Conservation (phyloP, 495 filamentous ascomycete species). For the Penicilliopsis zonata region DNA sequence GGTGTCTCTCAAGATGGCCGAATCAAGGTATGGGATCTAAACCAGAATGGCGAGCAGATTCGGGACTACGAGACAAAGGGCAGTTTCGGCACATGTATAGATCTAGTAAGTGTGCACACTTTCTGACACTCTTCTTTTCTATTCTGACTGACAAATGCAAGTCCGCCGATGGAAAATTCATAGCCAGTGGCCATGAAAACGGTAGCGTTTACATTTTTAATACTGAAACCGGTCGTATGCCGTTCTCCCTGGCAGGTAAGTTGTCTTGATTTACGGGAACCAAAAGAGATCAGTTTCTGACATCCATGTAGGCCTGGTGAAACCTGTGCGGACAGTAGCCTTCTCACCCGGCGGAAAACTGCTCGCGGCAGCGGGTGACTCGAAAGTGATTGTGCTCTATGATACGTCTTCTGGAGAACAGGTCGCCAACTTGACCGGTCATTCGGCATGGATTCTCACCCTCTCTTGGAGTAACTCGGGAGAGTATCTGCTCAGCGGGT, state of each 20-base stretch:
- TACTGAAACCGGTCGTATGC: constrained; percentile 74
- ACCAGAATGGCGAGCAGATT: constrained; percentile 41
- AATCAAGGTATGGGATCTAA: constrained; percentile 78
- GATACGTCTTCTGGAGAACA: constrained; percentile 88
- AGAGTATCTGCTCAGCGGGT: constrained; percentile 83
- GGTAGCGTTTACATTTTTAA: constrained; percentile 92
- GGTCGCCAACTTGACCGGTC: constrained; percentile 69
- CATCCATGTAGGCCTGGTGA: constrained; percentile 55
- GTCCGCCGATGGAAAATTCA: constrained; percentile 34
- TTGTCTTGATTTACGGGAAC: neutral
- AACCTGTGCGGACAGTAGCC: constrained; percentile 67
- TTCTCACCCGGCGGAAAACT: constrained; percentile 79
- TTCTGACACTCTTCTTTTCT: constrained; percentile 1
- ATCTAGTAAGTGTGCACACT: constrained; percentile 42
- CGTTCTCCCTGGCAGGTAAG: constrained; percentile 75
- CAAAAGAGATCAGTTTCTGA: constrained; percentile 1
- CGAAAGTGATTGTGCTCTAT: constrained; percentile 79
- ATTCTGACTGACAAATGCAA: no score
- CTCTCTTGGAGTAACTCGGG: constrained; percentile 91
- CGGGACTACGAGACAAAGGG: constrained; percentile 82
- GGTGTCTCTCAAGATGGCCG: constrained; percentile 72
- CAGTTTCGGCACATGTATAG: constrained; percentile 79
- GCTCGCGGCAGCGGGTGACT: constrained; percentile 87
- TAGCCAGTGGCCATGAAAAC: constrained; percentile 86
- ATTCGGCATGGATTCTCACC: constrained; percentile 75